Conservation (phyloP, 352 stramenopile genomes). For the Pythium folliculosum region DNA sequence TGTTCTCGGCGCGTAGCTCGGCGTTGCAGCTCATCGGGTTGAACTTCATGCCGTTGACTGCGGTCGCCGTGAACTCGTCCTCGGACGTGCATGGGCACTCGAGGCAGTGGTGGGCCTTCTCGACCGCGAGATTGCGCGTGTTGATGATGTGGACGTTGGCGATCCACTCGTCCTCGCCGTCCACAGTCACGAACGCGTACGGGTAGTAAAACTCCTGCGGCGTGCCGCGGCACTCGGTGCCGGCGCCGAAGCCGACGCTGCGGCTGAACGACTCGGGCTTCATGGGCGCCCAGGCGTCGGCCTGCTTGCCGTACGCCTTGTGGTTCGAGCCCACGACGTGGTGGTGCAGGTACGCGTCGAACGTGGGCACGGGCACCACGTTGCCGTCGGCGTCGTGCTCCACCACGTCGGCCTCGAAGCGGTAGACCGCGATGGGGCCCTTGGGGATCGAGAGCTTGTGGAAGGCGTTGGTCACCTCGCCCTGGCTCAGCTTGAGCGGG, state of each 20-base stretch:
- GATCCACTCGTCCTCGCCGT: constrained; percentile 77
- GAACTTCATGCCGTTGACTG: constrained; percentile 62
- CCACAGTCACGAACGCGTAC: constrained; percentile 80
- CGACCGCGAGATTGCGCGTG: constrained; percentile 53
- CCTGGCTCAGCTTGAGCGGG: constrained; percentile 58
- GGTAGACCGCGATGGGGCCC: constrained; percentile 80
- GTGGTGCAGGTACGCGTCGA: constrained; percentile 83
- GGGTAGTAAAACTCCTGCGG: constrained; percentile 80
- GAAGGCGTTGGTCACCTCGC: constrained; percentile 79
- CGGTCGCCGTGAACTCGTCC: constrained; percentile 48
- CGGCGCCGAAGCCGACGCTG: constrained; percentile 76
- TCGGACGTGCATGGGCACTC: constrained; percentile 79
- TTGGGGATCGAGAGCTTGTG: constrained; percentile 71
- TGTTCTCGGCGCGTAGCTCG: constrained; percentile 66
- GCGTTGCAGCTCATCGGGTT: constrained; percentile 51
- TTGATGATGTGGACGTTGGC: constrained; percentile 87
- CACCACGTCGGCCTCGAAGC: constrained; percentile 77
- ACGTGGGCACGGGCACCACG: constrained; percentile 57
- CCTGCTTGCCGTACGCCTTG: constrained; percentile 54
- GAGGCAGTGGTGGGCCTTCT: constrained; percentile 59
- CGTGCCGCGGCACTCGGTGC: constrained; percentile 76
- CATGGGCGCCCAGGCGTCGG: constrained; percentile 64
- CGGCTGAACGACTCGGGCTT: constrained; percentile 72
- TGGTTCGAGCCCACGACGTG: constrained; percentile 79
- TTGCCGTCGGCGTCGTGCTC: constrained; percentile 58